Evolutionary conservation across 192 early-diverging fungal species (phyloP), one percentile per base, ranked within the genome.

Genomic region (Coemansia sp.): DNA sequence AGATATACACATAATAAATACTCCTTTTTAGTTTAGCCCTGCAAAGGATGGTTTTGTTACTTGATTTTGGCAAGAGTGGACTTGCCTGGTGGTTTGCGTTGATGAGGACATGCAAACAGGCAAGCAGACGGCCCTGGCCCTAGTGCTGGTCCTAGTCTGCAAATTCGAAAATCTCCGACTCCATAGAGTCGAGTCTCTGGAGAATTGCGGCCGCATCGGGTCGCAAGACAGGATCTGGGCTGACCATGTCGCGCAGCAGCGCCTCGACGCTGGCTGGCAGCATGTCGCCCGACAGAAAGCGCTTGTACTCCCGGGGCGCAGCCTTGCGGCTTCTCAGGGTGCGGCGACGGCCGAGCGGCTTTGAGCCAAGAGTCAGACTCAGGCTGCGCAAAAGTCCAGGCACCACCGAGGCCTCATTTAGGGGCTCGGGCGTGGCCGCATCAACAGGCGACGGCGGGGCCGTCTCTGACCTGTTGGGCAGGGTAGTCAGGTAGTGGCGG

Each of bases 81-180:
- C n/a, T n/a, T n/a, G n/a, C n/a, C n/a, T n/a, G n/a, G n/a, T n/a
- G n/a, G n/a, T n/a, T n/a, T n/a, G n/a, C n/a, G n/a, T n/a, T n/a
- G n/a, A n/a, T n/a, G n/a, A n/a, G n/a, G 34, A 35, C 34, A 9
- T 9, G 11, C 1, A 10, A 35, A 35, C 34, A 35, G 34, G 34
- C 34, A 35, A 49, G 47, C 47, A 49, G n/a, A n/a, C n/a, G n/a
- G n/a, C n/a, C n/a, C n/a, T n/a, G n/a, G n/a, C n/a, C n/a, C n/a
- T n/a, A n/a, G n/a, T n/a, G n/a, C n/a, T n/a, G n/a, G n/a, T n/a
- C n/a, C 27, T 42, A 58, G 35, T 58, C 55, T 18, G 36, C 24
- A 32, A 35, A 61, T 29, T 79, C 76, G 56, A 79, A 79, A 18
- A 79, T 71, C 22, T 79, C 76, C 18, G 68, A 59, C 55, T 79